A percentile compares a stretch with the other conserved stretches of the same genome.
Conservation (phyloP, 169 alveolate genomes). For the Cryptosporidium canis region DNA sequence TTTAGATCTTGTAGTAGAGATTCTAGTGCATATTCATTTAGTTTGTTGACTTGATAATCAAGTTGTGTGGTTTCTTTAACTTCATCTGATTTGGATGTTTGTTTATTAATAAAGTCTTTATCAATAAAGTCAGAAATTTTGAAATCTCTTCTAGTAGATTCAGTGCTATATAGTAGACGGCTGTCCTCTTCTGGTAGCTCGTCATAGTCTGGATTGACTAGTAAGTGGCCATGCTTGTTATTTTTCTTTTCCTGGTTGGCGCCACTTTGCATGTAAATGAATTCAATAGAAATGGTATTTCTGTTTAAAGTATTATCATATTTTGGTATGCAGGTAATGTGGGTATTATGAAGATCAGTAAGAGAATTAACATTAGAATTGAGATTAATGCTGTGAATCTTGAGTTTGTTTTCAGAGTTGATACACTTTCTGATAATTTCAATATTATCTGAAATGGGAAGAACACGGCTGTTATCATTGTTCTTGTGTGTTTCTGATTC, state of each 20-base stretch:
- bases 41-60: background rate
- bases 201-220: slow-evolving; percentile 26
- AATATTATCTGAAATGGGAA: slow-evolving; percentile 2
- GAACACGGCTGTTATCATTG: background rate
- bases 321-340: background rate
- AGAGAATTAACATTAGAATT: background rate
- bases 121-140: background rate
- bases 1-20: background rate
- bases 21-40: background rate
- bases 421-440: slow-evolving; percentile 17
- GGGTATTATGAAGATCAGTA: background rate
- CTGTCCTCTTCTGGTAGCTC: background rate
- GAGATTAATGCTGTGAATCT: background rate
- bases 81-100: background rate
- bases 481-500: background rate
- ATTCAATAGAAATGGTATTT: background rate
- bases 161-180: background rate
- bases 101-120: too few relatives aligned
- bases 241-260: background rate
- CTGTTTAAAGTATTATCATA: background rate
- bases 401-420: background rate
- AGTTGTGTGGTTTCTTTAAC: background rate
- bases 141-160: background rate
- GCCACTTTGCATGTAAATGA: background rate
- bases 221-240: background rate